phyloP scores from a whole-genome alignment of 805 yeast species.

The Cyberlindnera euphorbiiphila region DNA sequence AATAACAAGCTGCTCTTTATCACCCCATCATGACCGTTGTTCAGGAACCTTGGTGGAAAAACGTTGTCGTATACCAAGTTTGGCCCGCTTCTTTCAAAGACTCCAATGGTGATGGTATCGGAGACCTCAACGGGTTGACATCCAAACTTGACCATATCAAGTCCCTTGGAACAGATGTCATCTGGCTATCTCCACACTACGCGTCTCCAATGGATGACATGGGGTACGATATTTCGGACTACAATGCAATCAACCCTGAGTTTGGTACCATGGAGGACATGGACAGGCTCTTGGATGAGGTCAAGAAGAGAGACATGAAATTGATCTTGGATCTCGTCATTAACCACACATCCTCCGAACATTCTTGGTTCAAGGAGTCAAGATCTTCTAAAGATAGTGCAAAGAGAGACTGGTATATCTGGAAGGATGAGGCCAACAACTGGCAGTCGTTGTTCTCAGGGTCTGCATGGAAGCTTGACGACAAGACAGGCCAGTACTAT shows the following conservation, averaged over 20 bases:
- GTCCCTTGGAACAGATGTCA: conserved; percentile 44
- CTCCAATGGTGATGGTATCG: conserved; percentile 55
- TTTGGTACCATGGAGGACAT: conserved; percentile 54
- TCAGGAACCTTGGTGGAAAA: conserved; percentile 48
- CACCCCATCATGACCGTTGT: conserved; percentile 1
- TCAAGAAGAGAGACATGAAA: conserved; percentile 47
- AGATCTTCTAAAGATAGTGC: conserved; percentile 46
- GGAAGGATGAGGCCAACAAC: conserved; percentile 54
- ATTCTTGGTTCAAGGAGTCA: conserved; percentile 56
- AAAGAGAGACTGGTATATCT: conserved; percentile 58
- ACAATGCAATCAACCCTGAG: conserved; percentile 45
- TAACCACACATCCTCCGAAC: conserved; percentile 54
- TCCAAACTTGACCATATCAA: conserved; percentile 49
- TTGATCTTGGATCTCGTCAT: conserved; percentile 53
- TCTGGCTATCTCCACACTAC: conserved; percentile 57
- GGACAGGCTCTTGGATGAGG: conserved; percentile 42
- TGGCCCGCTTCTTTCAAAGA: conserved; percentile 62
- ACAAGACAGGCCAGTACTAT: conserved; percentile 50
- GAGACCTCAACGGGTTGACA: conserved; percentile 53
- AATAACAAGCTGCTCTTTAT: not conserved
- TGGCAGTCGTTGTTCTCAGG: conserved; percentile 53
- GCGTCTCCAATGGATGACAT: conserved; percentile 58
- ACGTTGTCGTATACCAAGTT: conserved; percentile 53
- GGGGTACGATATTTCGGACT: conserved; percentile 60
- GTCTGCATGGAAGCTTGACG: conserved; percentile 56